phyloP scores from a whole-genome alignment of 495 filamentous ascomycete genomes.

The Staphylotrichum tortipilum region DNA sequence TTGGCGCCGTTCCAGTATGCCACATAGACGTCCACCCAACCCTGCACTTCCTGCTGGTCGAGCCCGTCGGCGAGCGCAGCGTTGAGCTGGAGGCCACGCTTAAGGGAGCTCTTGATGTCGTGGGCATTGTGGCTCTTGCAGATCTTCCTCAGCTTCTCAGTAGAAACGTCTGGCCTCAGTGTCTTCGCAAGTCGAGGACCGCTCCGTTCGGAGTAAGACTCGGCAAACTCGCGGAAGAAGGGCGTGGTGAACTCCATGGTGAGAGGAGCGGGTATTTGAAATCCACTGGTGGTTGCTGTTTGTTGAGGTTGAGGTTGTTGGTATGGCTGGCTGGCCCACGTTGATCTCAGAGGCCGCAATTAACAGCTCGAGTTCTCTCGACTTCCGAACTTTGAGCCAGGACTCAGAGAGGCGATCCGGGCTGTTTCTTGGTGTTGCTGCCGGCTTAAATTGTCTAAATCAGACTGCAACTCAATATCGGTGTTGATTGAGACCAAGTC shows the following conservation, averaged over 20 bases:
- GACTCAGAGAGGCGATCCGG: too few relatives aligned
- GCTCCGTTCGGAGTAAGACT: constrained; percentile 45
- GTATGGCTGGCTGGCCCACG: too few relatives aligned
- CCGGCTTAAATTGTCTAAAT: too few relatives aligned
- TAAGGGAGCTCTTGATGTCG: constrained; percentile 48
- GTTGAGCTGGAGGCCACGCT: constrained; percentile 49
- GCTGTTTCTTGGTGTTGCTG: too few relatives aligned
- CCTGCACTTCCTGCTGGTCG: constrained; percentile 53
- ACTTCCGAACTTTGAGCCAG: too few relatives aligned
- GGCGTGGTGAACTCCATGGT: constrained; percentile 47
- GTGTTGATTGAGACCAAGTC: too few relatives aligned
- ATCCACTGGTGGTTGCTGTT: not conserved
- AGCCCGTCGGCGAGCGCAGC: constrained; percentile 34
- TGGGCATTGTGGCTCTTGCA: constrained; percentile 54
- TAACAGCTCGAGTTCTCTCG: too few relatives aligned
- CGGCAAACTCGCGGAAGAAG: constrained; percentile 46
- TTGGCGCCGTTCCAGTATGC: constrained; percentile 75
- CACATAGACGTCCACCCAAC: constrained; percentile 76
- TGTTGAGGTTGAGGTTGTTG: not conserved
- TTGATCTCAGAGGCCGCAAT: too few relatives aligned
- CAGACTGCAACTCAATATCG: too few relatives aligned
- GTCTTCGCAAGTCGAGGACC: constrained; percentile 61
- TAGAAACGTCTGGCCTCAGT: constrained; percentile 55
- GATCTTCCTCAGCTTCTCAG: constrained; percentile 50
- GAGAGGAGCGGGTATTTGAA: not conserved